Percentiles rank a stretch among this genome's conserved stretches.
These are phyloP conservation scores for Irpex rosettiformis DNA, from an alignment of 1,284 basidiomycete genomes.

Conservation along the genomic window DNA sequence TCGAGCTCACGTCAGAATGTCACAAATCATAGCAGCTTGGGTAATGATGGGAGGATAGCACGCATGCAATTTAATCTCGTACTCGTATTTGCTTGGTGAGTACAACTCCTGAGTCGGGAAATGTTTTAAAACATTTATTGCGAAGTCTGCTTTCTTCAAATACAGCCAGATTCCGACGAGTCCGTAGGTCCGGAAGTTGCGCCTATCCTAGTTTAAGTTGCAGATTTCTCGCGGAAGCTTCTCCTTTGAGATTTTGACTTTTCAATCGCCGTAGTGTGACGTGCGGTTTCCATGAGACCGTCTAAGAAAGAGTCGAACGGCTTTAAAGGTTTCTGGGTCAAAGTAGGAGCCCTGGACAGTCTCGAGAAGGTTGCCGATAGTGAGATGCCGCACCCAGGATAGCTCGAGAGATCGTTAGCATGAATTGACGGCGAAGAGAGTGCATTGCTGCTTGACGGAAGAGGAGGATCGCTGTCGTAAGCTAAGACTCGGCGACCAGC, in stretches of 20 bases:
- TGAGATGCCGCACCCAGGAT: neutral
- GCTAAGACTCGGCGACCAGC: neutral
- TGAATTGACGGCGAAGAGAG: neutral
- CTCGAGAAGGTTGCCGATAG: neutral
- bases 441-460: neutral
- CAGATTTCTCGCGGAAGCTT: neutral
- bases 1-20: too few species aligned
- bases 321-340: neutral
- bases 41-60: neutral
- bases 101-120: too few species aligned
- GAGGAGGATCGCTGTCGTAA: neutral
- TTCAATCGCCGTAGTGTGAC: conserved; percentile 13
- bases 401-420: neutral
- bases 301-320: conserved; percentile 13
- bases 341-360: neutral
- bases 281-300: conserved; percentile 15
- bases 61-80: too few species aligned
- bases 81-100: too few species aligned
- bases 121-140: too few species aligned
- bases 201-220: too few species aligned
- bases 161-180: too few species aligned
- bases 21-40: neutral
- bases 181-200: too few species aligned
- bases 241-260: neutral
- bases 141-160: too few species aligned